Evolutionary conservation across 192 early-diverging fungal genomes (phyloP), one percentile per base, ranked within the genome.

Genomic region (Paraglomus brasilianum): DNA sequence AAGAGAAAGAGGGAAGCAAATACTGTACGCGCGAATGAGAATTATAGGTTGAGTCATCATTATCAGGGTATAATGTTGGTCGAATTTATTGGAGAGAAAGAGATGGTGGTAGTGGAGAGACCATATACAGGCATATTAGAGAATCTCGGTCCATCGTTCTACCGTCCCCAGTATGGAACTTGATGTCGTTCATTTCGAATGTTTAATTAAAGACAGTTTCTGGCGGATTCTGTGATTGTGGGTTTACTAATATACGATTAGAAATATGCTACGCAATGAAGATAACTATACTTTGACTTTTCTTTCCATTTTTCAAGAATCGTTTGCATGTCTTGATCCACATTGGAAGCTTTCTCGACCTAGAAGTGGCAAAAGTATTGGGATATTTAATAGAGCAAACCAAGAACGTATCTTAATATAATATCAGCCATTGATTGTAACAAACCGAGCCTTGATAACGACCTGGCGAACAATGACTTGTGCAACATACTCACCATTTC

Each of bases 51-150:
- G 64, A 79, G 89, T 47, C 82, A 87, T 75, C 88, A 91, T 68
- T 98, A 92, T 80, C 90, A 93, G 70, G 88, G 86, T 48, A 71
- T 96, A 55, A 89, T 98, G 86, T 86, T 81, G 71, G 82, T 88
- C 61, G 89, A 87, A 56, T 93, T 90, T 74, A 39, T 95, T 15
- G 87, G 80, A 50, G 73, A 74, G 17, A 81, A 87, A 75, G 87
- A 91, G 47, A 80, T 96, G 80, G 86, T 96, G 0, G 89, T 92
- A 24, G 87, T 97, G 13, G 96, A 98, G 80, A 81, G 94, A 70
- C 93, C 95, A 7, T 87, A 90, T 77, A 80, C 91, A 64, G 85
- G 87, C 43, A 89, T 97, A 40, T 71, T 93, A 51, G 85, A 86
- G 66, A 85, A 82, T 10, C 70, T 98, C 62, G 93, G 93, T 41